Evolutionary conservation across 202 grass and related monocot genomes (phyloP).

Genomic region (Eragrostis tef): DNA sequence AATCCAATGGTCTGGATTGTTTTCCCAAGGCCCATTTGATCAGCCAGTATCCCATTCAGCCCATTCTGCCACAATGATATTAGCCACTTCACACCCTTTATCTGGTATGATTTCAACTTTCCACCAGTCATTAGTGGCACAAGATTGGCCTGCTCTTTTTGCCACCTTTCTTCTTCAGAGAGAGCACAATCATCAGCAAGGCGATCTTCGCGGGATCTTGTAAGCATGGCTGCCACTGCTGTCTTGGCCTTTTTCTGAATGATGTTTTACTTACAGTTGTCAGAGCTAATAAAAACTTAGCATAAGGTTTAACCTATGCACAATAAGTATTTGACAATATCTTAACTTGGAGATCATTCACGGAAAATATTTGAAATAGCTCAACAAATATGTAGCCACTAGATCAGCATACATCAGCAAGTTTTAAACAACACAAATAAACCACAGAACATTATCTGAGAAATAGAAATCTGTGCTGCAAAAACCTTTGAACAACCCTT

Average conservation of each 20-base stretch:
- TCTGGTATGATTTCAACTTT: conserved; percentile 91
- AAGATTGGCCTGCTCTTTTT: conserved; percentile 75
- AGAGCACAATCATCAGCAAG: conserved; percentile 59
- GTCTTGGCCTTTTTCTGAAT: conserved; percentile 87
- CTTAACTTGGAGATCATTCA: not conserved
- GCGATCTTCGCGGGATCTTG: conserved; percentile 67
- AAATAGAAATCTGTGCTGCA: not conserved
- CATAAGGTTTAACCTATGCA: not conserved
- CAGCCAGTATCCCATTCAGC: conserved; percentile 90
- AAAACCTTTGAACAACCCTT: not conserved
- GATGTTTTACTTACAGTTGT: conserved; percentile 27
- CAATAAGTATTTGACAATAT: not conserved
- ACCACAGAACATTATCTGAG: not conserved
- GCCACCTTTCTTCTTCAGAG: conserved; percentile 70
- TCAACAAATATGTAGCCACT: not conserved
- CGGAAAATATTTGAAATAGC: conserved; percentile 1
- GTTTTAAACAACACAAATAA: conserved; percentile 1
- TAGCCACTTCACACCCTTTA: conserved; percentile 97
- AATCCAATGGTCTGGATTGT: conserved; percentile 98
- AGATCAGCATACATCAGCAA: not conserved
- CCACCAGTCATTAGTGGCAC: conserved; percentile 94
- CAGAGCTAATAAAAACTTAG: conserved; percentile 14
- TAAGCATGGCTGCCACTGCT: conserved; percentile 86
- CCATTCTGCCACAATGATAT: conserved; percentile 99
- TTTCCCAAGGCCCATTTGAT: conserved; percentile 99